Conservation (phyloP, 768 basidiomycete species). For the Hericium alpestre region DNA sequence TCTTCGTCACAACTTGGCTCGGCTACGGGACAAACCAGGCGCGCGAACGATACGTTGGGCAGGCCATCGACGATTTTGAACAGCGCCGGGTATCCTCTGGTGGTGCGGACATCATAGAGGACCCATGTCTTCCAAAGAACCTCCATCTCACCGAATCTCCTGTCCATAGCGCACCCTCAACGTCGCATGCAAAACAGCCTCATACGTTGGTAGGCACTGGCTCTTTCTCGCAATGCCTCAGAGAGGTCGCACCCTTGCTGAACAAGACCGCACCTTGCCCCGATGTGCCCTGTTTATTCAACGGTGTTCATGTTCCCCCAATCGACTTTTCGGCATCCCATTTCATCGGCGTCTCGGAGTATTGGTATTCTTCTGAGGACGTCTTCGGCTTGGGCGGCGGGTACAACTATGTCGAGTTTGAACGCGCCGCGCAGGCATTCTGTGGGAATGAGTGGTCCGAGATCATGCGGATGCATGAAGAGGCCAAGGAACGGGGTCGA, state of each 20-base stretch:
- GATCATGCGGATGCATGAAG: slow-evolving; percentile 57
- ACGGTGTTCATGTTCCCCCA: slow-evolving; percentile 85
- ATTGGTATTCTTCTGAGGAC: slow-evolving; percentile 99
- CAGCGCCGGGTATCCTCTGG: slow-evolving; percentile 17
- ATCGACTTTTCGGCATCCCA: slow-evolving; percentile 90
- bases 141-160: slow-evolving; percentile 53
- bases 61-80: slow-evolving; percentile 51
- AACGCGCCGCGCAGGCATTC: slow-evolving; percentile 81
- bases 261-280: slow-evolving; percentile 80
- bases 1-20: slow-evolving; percentile 97
- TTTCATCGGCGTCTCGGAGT: slow-evolving; percentile 96
- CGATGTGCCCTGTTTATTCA: slow-evolving; percentile 82
- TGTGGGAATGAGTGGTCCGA: slow-evolving; percentile 72
- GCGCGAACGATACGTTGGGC: slow-evolving; percentile 82
- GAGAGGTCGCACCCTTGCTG: slow-evolving; percentile 61
- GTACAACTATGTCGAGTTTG: slow-evolving; percentile 94
- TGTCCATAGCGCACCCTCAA: slow-evolving; percentile 29
- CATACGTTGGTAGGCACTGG: slow-evolving; percentile 78
- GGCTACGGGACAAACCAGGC: slow-evolving; percentile 98
- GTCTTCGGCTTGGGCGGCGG: slow-evolving; percentile 90
- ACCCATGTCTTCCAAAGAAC: slow-evolving; percentile 84
- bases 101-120: slow-evolving; percentile 39
- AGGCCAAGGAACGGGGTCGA: slow-evolving; percentile 33
- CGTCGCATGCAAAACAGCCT: slow-evolving; percentile 34
- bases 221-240: slow-evolving; percentile 78